Conservation (phyloP, 495 filamentous ascomycete species). For the Jackrogersella multiformis region DNA sequence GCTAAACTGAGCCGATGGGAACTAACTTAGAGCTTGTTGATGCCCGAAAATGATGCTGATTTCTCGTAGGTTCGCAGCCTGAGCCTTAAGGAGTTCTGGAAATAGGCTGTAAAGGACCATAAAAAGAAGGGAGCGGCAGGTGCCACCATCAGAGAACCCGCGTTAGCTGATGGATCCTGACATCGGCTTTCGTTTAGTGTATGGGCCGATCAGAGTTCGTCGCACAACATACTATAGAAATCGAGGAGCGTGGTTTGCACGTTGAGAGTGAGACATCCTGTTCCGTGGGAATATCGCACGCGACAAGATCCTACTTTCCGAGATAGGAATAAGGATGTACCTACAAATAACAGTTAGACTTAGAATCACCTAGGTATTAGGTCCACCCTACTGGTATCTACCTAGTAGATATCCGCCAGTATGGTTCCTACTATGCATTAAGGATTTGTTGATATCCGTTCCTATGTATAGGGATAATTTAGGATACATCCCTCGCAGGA, state of each 20-base stretch:
- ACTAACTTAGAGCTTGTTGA: background rate
- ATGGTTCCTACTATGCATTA: background rate
- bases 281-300: conserved; percentile 11
- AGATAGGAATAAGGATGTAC: conserved; percentile 6
- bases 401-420: background rate
- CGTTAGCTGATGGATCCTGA: background rate
- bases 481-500: conserved; percentile 7
- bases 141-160: background rate
- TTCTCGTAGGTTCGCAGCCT: background rate
- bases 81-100: background rate
- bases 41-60: background rate
- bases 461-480: too few relatives aligned
- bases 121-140: background rate
- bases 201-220: conserved; percentile 1
- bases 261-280: conserved; percentile 22
- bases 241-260: conserved; percentile 8
- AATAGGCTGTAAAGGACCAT: background rate
- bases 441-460: background rate
- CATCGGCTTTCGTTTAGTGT: background rate
- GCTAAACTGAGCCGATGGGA: conserved; percentile 6
- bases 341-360: too few relatives aligned
- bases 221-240: background rate
- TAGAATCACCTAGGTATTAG: too few relatives aligned
- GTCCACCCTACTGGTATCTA: too few relatives aligned
- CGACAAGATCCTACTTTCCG: background rate